These are phyloP conservation scores for Acrasis kona DNA, from an alignment of 78 protist species.

Conservation along the genomic window DNA sequence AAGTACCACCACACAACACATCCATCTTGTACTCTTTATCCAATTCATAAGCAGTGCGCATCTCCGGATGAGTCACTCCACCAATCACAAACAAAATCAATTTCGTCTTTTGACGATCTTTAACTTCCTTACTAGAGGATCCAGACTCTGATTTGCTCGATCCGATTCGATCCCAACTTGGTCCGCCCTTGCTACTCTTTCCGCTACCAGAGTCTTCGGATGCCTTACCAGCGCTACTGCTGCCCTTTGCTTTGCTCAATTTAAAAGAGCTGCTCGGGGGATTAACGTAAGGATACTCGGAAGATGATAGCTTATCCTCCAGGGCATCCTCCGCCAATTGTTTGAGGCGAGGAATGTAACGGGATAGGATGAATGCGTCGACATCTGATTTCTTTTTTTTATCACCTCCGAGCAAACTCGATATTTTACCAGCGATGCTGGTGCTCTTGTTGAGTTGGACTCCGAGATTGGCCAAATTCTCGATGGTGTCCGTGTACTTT, in stretches of 20 bases:
- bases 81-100: constrained; percentile 14
- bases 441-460: background rate
- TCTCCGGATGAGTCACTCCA: constrained; percentile 6
- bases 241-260: background rate
- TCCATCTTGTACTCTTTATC: constrained; percentile 1
- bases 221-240: background rate
- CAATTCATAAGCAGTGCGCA: background rate
- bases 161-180: background rate
- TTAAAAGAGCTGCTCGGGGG: background rate
- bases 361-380: background rate
- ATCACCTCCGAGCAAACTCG: background rate
- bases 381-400: background rate
- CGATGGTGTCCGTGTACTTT: background rate
- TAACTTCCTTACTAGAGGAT: background rate
- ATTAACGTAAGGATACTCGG: background rate
- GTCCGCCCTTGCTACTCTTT: background rate
- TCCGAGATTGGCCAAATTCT: background rate
- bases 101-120: background rate
- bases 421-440: background rate
- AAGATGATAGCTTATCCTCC: background rate
- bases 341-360: background rate
- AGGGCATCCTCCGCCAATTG: background rate
- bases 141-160: background rate
- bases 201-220: background rate
- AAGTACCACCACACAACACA: constrained; percentile 1